Percentiles rank a stretch among this genome's conserved stretches.
Evolutionary conservation across 805 yeast species (phyloP).

Genomic region (Wickerhamomyces strasburgensis): DNA sequence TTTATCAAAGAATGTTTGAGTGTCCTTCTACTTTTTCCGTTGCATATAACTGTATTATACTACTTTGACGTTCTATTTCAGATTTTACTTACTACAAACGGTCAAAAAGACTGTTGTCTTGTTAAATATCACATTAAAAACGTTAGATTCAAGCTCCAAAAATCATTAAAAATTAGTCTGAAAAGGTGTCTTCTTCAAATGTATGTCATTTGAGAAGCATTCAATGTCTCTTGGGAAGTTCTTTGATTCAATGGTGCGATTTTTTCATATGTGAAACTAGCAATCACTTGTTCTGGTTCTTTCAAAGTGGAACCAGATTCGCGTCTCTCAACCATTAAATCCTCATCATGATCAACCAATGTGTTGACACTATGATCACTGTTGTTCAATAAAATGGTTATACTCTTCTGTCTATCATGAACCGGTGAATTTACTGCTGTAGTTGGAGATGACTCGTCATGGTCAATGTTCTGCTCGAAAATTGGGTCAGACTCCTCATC

Average conservation of each 20-base stretch:
- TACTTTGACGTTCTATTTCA: neutral
- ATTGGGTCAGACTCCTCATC: slow-evolving; percentile 13
- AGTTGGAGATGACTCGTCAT: slow-evolving; percentile 4
- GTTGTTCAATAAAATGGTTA: slow-evolving; percentile 14
- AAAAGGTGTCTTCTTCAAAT: neutral
- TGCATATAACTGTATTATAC: neutral
- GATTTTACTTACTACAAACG: neutral
- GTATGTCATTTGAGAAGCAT: neutral
- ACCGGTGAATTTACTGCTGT: slow-evolving; percentile 13
- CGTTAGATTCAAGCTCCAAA: too few species aligned
- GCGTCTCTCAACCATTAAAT: slow-evolving; percentile 6
- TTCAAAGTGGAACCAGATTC: slow-evolving; percentile 19
- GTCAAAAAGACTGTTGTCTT: neutral
- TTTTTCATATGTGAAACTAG: slow-evolving; percentile 21
- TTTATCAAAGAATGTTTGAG: slow-evolving; percentile 11
- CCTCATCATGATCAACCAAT: slow-evolving; percentile 9
- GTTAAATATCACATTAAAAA: neutral
- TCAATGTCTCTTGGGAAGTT: neutral
- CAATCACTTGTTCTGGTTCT: slow-evolving; percentile 5
- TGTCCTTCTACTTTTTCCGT: neutral
- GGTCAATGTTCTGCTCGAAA: slow-evolving; percentile 5
- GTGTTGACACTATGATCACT: slow-evolving; percentile 19
- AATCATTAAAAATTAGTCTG: neutral
- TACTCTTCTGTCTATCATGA: slow-evolving; percentile 9
- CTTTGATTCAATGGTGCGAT: slow-evolving; percentile 15